A percentile compares a stretch with the other conserved stretches of the same genome.
Conservation (phyloP, 1,284 basidiomycete genomes). For the Athelia sp. region DNA sequence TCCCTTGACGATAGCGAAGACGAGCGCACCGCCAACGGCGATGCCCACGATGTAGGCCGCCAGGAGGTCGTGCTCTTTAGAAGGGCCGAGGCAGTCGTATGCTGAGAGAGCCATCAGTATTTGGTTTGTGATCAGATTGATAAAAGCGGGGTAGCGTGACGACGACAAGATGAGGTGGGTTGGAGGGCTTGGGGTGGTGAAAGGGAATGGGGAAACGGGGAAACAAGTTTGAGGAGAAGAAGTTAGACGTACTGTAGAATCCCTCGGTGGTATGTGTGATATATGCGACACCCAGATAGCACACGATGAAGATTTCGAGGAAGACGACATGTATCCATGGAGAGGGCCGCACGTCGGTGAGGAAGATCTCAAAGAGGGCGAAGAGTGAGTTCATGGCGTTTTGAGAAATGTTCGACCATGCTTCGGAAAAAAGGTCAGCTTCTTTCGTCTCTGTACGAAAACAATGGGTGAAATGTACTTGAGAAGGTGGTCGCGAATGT, state of each 20-base stretch:
- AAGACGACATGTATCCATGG: slow-evolving; percentile 50
- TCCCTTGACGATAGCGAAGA: background rate
- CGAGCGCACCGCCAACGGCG: background rate
- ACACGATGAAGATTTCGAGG: slow-evolving; percentile 43
- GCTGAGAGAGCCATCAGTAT: too few species aligned
- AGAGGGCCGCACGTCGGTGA: slow-evolving; percentile 45
- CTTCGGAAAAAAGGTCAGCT: slow-evolving; percentile 20
- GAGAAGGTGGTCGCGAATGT: too few species aligned
- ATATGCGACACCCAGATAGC: slow-evolving; percentile 65
- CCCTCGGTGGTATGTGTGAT: slow-evolving; percentile 53
- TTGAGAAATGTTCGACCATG: slow-evolving; percentile 55
- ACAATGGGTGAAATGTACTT: too few species aligned
- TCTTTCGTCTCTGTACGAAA: too few species aligned
- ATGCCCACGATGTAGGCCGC: background rate
- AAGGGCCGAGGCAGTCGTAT: background rate
- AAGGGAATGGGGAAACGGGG: too few species aligned
- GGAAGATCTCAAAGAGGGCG: slow-evolving; percentile 52
- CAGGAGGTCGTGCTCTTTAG: background rate
- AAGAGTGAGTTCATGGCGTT: slow-evolving; percentile 60
- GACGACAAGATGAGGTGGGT: too few species aligned
- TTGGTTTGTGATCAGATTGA: too few species aligned
- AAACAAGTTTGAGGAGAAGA: too few species aligned
- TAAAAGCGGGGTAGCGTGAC: too few species aligned
- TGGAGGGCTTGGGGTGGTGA: too few species aligned
- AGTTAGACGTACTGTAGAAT: slow-evolving; percentile 51